These are phyloP conservation scores for Mycena polygramma DNA, from an alignment of 768 basidiomycete genomes.

Conservation along the genomic window DNA sequence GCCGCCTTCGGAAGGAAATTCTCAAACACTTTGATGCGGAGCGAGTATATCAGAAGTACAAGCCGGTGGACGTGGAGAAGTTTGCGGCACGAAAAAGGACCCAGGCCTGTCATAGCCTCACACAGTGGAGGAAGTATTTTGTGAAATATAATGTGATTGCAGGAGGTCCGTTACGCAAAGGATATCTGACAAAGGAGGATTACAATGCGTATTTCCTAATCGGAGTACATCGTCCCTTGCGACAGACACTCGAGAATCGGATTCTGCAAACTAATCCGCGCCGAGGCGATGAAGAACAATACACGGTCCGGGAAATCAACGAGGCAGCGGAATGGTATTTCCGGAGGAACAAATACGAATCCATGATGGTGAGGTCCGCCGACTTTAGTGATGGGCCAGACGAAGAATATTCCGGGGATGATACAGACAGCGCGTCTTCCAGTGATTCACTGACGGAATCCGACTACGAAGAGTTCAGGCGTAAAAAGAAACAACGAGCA, in stretches of 20 bases:
- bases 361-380: slow-evolving; percentile 5
- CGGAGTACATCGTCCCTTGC: background rate
- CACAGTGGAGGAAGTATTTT: background rate
- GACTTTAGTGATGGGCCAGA: slow-evolving; percentile 12
- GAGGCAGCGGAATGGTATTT: slow-evolving; percentile 23
- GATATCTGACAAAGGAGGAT: background rate
- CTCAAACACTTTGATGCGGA: background rate
- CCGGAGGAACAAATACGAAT: slow-evolving; percentile 13
- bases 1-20: background rate
- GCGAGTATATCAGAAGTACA: background rate
- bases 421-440: background rate
- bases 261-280: background rate
- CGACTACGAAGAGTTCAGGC: background rate
- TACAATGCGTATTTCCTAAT: slow-evolving; percentile 1
- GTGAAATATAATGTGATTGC: background rate
- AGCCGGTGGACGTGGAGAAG: background rate
- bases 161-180: background rate
- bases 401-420: slow-evolving; percentile 15
- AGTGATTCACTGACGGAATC: background rate
- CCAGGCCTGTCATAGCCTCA: background rate
- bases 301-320: background rate
- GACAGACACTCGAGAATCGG: background rate
- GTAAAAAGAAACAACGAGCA: background rate
- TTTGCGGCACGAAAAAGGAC: background rate
- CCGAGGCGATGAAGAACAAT: background rate